These are phyloP conservation scores for Hyaloperonospora brassicae DNA, from an alignment of 352 stramenopile genomes.

Conservation along the genomic window DNA sequence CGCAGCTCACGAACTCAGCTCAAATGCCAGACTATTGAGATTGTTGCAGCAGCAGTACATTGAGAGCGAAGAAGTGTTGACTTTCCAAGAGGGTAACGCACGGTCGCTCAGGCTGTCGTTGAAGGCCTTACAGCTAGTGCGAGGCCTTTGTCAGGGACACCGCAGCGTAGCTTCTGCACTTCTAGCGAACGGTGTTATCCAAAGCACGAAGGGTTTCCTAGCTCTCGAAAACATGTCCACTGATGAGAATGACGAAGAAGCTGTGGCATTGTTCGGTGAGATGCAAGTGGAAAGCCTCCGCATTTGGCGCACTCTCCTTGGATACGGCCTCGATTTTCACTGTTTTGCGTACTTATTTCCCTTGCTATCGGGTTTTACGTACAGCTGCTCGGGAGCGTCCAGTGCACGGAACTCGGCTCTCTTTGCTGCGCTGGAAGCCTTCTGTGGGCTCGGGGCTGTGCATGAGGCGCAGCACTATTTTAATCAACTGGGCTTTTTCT, in stretches of 20 bases:
- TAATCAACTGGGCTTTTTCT: slow-evolving; percentile 48
- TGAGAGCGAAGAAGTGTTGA: slow-evolving; percentile 41
- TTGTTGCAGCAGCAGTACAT: slow-evolving; percentile 42
- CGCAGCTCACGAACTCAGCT: slow-evolving; percentile 38
- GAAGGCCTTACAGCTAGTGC: slow-evolving; percentile 37
- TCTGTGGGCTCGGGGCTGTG: slow-evolving; percentile 33
- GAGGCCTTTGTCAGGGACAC: slow-evolving; percentile 41
- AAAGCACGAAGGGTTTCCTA: slow-evolving; percentile 52
- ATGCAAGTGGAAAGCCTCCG: slow-evolving; percentile 52
- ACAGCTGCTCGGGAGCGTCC: slow-evolving; percentile 7
- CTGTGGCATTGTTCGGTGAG: slow-evolving; percentile 17
- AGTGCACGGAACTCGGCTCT: slow-evolving; percentile 22
- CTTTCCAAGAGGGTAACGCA: slow-evolving; percentile 20
- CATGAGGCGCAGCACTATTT: slow-evolving; percentile 62
- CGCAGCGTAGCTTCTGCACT: slow-evolving; percentile 32
- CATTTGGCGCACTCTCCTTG: slow-evolving; percentile 53
- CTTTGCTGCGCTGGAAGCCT: slow-evolving; percentile 42
- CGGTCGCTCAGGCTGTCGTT: slow-evolving; percentile 33
- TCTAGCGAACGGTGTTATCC: slow-evolving; percentile 39
- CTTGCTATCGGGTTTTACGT: slow-evolving; percentile 36
- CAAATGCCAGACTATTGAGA: slow-evolving; percentile 35
- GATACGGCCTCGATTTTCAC: slow-evolving; percentile 62
- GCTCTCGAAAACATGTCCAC: slow-evolving; percentile 29
- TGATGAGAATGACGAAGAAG: slow-evolving; percentile 13
- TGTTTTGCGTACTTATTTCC: slow-evolving; percentile 63